phyloP scores from a whole-genome alignment of 257 asterid genomes.

The Jaltomata sinuosa region DNA sequence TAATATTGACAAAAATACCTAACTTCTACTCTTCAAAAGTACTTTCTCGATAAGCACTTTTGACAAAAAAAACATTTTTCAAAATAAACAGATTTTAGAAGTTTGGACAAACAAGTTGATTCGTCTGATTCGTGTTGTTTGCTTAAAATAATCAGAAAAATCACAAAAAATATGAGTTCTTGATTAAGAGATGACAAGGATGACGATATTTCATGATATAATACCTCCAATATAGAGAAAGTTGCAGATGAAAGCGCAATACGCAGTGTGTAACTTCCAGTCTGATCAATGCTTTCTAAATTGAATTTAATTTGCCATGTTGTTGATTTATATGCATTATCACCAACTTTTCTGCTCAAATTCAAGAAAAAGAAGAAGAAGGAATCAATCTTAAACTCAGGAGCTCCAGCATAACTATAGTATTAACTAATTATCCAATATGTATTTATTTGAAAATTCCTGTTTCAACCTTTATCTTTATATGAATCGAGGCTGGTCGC shows the following conservation, averaged over 20 bases:
- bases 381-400: neutral
- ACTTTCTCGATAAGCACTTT: too few species aligned
- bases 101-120: too few species aligned
- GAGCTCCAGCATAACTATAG: neutral
- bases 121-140: neutral
- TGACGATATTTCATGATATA: neutral
- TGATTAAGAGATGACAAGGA: neutral
- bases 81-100: too few species aligned
- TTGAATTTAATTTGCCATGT: constrained; percentile 70
- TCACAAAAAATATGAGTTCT: neutral
- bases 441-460: neutral
- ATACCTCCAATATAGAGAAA: constrained; percentile 61
- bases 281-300: constrained; percentile 24
- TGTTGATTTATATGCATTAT: constrained; percentile 40
- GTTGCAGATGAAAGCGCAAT: constrained; percentile 70
- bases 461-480: neutral
- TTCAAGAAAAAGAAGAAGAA: neutral
- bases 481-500: too few species aligned
- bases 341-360: constrained; percentile 44
- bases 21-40: too few species aligned
- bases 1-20: too few species aligned
- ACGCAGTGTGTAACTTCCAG: constrained; percentile 42
- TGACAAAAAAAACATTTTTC: too few species aligned
- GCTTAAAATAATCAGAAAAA: neutral
- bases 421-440: neutral